Percentiles rank a stretch among this genome's conserved stretches.
Conservation (phyloP, 176 grass and related monocot genomes). For the Saccharum spontaneum region DNA sequence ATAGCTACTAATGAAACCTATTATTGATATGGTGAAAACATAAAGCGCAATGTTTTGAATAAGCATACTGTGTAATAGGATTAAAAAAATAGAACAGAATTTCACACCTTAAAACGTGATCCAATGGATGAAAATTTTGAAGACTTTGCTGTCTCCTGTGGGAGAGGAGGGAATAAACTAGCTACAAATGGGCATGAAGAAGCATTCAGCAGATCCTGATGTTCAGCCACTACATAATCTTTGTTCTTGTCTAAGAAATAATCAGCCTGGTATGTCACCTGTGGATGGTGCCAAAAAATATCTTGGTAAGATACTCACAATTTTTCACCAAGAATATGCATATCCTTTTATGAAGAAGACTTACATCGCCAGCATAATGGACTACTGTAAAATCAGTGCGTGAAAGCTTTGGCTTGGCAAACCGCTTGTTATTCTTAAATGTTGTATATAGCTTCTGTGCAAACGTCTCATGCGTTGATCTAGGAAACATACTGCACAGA, state of each 20-base stretch:
- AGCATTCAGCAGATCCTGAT: constrained; percentile 93
- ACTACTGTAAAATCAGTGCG: constrained; percentile 91
- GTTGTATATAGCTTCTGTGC: constrained; percentile 92
- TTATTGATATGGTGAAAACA: neutral
- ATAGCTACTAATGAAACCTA: constrained; percentile 17
- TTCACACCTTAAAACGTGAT: constrained; percentile 91
- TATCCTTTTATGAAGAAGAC: constrained; percentile 25
- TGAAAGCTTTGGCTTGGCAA: constrained; percentile 95
- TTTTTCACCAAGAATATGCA: constrained; percentile 32
- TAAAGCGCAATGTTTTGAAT: neutral
- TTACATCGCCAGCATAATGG: constrained; percentile 98
- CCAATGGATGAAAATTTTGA: constrained; percentile 99
- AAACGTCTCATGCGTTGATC: constrained; percentile 99
- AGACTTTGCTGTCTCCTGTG: constrained; percentile 88
- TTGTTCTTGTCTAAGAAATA: constrained; percentile 98
- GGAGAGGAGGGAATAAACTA: constrained; percentile 87
- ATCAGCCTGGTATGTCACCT: constrained; percentile 94
- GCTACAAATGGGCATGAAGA: constrained; percentile 80
- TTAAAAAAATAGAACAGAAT: constrained; percentile 35
- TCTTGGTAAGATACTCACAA: constrained; percentile 2
- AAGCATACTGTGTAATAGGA: neutral
- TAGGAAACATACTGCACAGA: constrained; percentile 93
- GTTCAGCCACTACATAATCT: constrained; percentile 97
- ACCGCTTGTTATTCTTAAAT: constrained; percentile 91
- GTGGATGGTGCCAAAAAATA: constrained; percentile 33